Evolutionary conservation across 148 eudicot genomes (phyloP).

Genomic region (Polygonum maritimum): DNA sequence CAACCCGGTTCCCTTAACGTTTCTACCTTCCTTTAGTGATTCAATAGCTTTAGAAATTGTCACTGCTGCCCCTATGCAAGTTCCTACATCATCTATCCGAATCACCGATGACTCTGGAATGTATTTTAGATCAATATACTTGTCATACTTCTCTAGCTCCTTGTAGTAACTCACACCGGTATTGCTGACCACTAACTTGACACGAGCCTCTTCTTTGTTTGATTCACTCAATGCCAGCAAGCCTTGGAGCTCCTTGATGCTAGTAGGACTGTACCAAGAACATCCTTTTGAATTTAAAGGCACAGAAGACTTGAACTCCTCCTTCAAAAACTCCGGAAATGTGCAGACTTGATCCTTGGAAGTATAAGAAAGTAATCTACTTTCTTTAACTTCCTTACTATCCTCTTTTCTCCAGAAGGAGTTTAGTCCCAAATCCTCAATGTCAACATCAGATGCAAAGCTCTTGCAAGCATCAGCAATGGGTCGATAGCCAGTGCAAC

Average conservation of each 20-base stretch:
- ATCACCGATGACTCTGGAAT: conserved; percentile 68
- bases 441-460: conserved; percentile 79
- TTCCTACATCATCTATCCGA: conserved; percentile 30
- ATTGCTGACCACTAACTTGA: conserved; percentile 63
- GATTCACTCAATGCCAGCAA: conserved; percentile 20
- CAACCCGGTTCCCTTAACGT: conserved; percentile 12
- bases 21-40: conserved; percentile 33
- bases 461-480: conserved; percentile 94
- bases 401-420: conserved; percentile 69
- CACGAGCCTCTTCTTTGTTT: background rate
- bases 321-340: conserved; percentile 63
- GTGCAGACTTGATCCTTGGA: conserved; percentile 25
- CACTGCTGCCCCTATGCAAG: conserved; percentile 74
- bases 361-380: conserved; percentile 51
- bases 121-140: conserved; percentile 58
- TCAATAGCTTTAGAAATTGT: conserved; percentile 59
- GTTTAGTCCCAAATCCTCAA: conserved; percentile 86
- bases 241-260: conserved; percentile 48
- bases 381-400: conserved; percentile 31
- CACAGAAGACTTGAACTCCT: conserved; percentile 26
- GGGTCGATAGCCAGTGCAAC: conserved; percentile 96
- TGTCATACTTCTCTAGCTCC: conserved; percentile 42
- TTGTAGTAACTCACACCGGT: conserved; percentile 82
- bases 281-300: conserved; percentile 33
- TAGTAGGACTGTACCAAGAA: conserved; percentile 66